Conservation (phyloP, 345 rosid species). For the Mallotus nudiflorus region DNA sequence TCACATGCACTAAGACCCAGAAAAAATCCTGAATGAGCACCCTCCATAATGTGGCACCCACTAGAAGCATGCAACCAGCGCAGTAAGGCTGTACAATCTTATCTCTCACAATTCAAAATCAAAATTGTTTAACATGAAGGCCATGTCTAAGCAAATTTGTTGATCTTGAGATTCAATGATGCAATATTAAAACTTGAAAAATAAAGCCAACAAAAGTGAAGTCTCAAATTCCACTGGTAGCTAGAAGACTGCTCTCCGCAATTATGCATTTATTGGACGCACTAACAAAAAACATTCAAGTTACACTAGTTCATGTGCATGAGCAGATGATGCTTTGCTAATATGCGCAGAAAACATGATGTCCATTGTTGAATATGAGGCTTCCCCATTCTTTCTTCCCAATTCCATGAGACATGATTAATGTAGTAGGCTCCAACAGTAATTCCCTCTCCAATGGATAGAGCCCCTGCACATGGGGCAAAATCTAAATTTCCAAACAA, state of each 20-base stretch:
- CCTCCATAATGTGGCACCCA: too few relatives aligned
- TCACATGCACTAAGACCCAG: too few relatives aligned
- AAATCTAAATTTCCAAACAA: too few relatives aligned
- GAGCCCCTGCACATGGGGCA: slow-evolving; percentile 73
- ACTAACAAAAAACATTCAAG: slow-evolving; percentile 11
- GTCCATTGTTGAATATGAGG: slow-evolving; percentile 8
- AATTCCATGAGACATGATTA: slow-evolving; percentile 80
- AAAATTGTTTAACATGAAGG: neutral
- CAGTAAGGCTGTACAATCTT: too few relatives aligned
- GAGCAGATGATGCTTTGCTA: slow-evolving; percentile 16
- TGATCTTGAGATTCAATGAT: neutral
- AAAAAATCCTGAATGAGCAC: too few relatives aligned
- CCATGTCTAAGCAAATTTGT: neutral
- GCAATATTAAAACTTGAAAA: slow-evolving; percentile 5
- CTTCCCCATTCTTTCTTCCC: slow-evolving; percentile 77
- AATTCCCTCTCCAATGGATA: too few relatives aligned
- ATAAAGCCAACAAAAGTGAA: neutral
- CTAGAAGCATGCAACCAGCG: too few relatives aligned
- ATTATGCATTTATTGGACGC: slow-evolving; percentile 46
- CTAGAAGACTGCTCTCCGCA: slow-evolving; percentile 13
- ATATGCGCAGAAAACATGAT: too few relatives aligned
- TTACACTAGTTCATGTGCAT: slow-evolving; percentile 16
- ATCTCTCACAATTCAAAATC: neutral
- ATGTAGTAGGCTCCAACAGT: too few relatives aligned
- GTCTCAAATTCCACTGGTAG: slow-evolving; percentile 11